Base-by-base conservation (phyloP, 345 rosid species). In the Microcos paniculata region DNA sequence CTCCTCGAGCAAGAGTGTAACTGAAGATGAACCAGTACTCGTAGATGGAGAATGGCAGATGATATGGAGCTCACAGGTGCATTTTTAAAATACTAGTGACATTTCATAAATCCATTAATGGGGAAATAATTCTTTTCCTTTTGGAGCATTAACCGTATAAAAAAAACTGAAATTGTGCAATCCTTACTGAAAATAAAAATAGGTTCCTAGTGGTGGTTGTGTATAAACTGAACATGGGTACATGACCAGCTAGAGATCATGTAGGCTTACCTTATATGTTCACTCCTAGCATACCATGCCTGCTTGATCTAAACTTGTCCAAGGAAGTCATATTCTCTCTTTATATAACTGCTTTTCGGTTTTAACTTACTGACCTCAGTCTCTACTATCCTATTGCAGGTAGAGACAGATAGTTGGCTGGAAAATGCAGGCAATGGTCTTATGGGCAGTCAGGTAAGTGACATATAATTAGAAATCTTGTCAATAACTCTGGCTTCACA, bases 41-140 rank as follows among this genome's bases (percentile, higher is more conserved):
- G 21, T 81, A 8, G 97, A 93, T 19, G 99, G 99, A 75, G 93
- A 85, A 73, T 96, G 98, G 99, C 91, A 90, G 72, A 93, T 96
- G 99, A 80, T 91, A 65, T 96, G 99, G 98, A 96, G 98, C 85
- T 96, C 99, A 43, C 98, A 93, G 92, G 99, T 93, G 33, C 58
- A 11, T 67, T 23, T 67, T 23, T 31, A 15, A 12, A 63, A 48
- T 51, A 5, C 73, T 72, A 46, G 2, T 38, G 16, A 21, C 69
- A 21, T 43, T 24, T 48, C 16, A 16, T 77, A 26, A 66, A 42
- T 67, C 19, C 23, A 28, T 30, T 40, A 19, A n/a, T 28, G 62
- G 28, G 23, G 51, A 45, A 24, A 21, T 13, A 38, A n/a, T 13
- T 42, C 48, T 23, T 65, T 65, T 28, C 52, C 38, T 67, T 67